Evolutionary conservation across 345 rosid species (phyloP), one percentile per base, ranked within the genome.

Genomic region (Mercurialis annua): DNA sequence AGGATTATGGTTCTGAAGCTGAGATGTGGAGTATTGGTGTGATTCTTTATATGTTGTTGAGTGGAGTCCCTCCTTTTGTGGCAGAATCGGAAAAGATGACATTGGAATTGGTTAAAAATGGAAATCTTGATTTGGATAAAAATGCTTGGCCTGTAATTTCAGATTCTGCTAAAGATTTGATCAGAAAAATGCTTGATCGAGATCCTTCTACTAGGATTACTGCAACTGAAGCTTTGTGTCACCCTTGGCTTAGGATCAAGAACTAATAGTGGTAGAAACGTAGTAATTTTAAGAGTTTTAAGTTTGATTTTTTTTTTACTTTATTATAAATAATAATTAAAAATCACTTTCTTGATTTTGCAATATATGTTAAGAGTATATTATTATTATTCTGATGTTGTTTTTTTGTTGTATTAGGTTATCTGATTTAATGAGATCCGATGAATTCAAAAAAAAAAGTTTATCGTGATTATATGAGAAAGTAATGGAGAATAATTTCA

Each of bases 21-120:
- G 75, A 71, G 47, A 69, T 71, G 10, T 71, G 75, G 75, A 71
- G 75, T 71, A 65, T 65, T 17, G 75, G 75, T 17, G 75, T 71
- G 24, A 71, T 71, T 31, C 43, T 64, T 44, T 71, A 71, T 42
- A 64, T 71, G 38, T 46, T 71, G 34, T 64, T 71, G 12, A 64
- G 69, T 71, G 74, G 74, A 11, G 74, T 71, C 21, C 74, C 74
- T 64, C 74, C 74, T 14, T 71, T 71, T 30, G 64, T 69, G 74
- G 74, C 67, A 7, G 69, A 64, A 56, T 44, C 36, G 2, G 74
- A 71, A 55, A 56, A 71, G 47, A 58, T 27, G 33, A 63, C 56
- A 71, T 54, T 60, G 34, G 74, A 64, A 44, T 53, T 63, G 64
- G 74, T 71, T 9, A n/a, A 63, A 14, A 54, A 71, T 30, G 74